Conservation (phyloP, 2,329 filamentous ascomycete genomes). For the Botrytis squamosa region DNA sequence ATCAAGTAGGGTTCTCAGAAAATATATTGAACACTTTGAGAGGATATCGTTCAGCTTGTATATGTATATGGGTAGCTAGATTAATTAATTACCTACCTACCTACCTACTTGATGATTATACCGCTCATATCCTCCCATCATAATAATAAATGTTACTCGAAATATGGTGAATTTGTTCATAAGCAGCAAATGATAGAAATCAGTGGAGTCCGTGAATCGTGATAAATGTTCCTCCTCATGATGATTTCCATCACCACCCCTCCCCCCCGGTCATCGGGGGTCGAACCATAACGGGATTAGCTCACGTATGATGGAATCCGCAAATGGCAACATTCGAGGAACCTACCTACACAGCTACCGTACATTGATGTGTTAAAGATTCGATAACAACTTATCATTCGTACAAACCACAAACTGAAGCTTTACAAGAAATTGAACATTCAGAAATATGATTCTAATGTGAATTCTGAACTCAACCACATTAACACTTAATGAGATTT, state of each 20-base stretch:
- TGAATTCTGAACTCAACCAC: not conserved
- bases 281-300: conserved; percentile 9
- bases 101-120: not conserved
- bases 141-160: not conserved
- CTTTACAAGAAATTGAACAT: not conserved
- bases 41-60: not conserved
- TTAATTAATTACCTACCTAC: not conserved
- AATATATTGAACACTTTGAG: not conserved
- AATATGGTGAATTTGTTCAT: not conserved
- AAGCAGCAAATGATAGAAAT: not conserved
- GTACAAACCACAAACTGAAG: not conserved
- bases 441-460: not conserved
- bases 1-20: not conserved
- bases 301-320: conserved; percentile 9
- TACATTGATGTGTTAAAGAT: not conserved
- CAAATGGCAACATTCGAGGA: conserved; percentile 13
- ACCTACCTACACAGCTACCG: not conserved
- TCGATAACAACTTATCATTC: not conserved
- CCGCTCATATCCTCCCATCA: not conserved
- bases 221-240: not conserved
- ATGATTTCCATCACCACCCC: not conserved
- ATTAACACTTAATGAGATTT: not conserved
- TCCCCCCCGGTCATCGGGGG: conserved; percentile 10
- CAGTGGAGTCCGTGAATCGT: not conserved
- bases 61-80: not conserved